These are phyloP conservation scores for Podaxis sp. DNA, from an alignment of 768 basidiomycete species.

Conservation along the genomic window DNA sequence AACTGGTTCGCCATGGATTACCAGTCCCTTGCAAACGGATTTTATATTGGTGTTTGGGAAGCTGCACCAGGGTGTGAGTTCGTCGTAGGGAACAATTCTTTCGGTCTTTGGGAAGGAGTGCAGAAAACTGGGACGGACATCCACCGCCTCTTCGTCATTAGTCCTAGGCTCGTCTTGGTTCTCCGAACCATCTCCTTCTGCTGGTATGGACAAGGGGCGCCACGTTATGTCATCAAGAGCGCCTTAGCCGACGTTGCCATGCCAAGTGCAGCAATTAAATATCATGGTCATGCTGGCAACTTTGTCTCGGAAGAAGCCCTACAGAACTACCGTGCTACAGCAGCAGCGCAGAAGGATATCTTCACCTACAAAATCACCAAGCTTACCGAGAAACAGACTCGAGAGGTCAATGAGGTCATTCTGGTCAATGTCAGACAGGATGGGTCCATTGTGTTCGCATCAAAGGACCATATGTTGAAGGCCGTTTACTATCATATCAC, in stretches of 20 bases:
- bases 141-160: conserved; percentile 27
- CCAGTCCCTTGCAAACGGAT: no score
- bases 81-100: conserved; percentile 24
- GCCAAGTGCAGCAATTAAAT: neutral
- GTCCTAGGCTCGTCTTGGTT: conserved; percentile 26
- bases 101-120: conserved; percentile 30
- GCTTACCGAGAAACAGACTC: conserved; percentile 21
- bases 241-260: conserved; percentile 13
- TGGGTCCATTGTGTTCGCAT: conserved; percentile 18
- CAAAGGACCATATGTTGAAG: conserved; percentile 12
- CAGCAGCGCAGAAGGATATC: conserved; percentile 16
- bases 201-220: neutral
- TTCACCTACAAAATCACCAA: conserved; percentile 23
- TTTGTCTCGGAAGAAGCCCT: neutral
- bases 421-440: conserved; percentile 15
- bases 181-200: conserved; percentile 19
- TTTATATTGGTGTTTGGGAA: no score
- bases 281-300: neutral
- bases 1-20: conserved; percentile 22
- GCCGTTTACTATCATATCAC: conserved; percentile 10
- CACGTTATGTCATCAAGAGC: no score
- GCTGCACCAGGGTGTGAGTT: conserved; percentile 28
- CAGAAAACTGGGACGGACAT: conserved; percentile 10
- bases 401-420: conserved; percentile 18
- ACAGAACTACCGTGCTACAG: conserved; percentile 3